Percentiles rank a stretch among this genome's conserved stretches.
These are phyloP conservation scores for Mycena rosella DNA, from an alignment of 768 basidiomycete species.

Conservation along the genomic window DNA sequence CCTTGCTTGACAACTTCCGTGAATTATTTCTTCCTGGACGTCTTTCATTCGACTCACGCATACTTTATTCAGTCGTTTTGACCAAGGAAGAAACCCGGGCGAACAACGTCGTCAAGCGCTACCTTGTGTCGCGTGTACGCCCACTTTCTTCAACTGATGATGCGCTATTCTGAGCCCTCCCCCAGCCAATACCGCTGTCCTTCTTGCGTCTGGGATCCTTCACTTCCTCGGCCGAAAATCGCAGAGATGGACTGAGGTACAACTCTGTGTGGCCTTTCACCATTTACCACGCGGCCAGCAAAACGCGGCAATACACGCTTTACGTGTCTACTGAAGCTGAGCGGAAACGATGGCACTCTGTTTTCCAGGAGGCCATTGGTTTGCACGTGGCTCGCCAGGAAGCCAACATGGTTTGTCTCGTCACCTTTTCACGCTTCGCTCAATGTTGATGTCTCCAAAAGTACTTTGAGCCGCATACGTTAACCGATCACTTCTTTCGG, in stretches of 20 bases:
- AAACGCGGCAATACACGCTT: conserved; percentile 77
- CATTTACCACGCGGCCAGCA: conserved; percentile 76
- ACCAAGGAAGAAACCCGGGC: conserved; percentile 70
- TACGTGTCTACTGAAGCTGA: conserved; percentile 70
- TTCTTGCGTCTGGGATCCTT: conserved; percentile 83
- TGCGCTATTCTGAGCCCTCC: conserved; percentile 12
- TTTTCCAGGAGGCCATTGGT: conserved; percentile 71
- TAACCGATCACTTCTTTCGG: conserved; percentile 76
- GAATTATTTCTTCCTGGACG: not conserved
- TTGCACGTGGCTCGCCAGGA: conserved; percentile 77
- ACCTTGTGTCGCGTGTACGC: conserved; percentile 76
- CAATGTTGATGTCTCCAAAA: conserved; percentile 43
- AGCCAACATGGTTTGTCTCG: conserved; percentile 72
- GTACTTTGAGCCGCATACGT: conserved; percentile 74
- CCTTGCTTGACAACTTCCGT: conserved; percentile 85
- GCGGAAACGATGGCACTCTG: conserved; percentile 73
- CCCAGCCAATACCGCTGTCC: conserved; percentile 82
- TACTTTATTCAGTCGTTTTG: conserved; percentile 66
- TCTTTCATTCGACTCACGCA: conserved; percentile 12
- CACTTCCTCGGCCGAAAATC: conserved; percentile 66
- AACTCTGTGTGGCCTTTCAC: conserved; percentile 81
- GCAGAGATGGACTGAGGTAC: conserved; percentile 72
- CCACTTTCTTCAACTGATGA: not conserved
- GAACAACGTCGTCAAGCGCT: conserved; percentile 61
- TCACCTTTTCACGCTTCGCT: not conserved